These are phyloP conservation scores for Pyrus betulifolia DNA, from an alignment of 306 rosid species.

Conservation along the genomic window DNA sequence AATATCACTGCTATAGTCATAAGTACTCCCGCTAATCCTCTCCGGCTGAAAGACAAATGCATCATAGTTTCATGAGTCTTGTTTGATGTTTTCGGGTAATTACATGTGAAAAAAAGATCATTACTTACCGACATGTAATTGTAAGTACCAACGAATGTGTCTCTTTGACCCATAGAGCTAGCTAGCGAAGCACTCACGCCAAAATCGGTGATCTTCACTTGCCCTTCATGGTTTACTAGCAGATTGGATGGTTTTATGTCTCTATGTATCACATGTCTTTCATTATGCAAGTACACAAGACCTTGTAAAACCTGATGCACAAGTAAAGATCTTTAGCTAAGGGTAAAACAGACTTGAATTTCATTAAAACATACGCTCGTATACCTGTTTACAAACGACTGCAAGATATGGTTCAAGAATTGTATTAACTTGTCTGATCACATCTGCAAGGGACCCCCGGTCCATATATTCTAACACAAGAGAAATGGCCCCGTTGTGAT, in stretches of 20 bases:
- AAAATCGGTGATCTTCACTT: conserved; percentile 96
- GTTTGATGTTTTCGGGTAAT: not conserved
- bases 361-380: not conserved
- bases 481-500: conserved; percentile 84
- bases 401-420: conserved; percentile 99
- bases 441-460: conserved; percentile 74
- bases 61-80: not conserved
- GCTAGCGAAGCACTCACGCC: conserved; percentile 98
- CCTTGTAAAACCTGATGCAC: conserved; percentile 79
- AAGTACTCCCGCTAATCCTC: conserved; percentile 83
- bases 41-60: conserved; percentile 64
- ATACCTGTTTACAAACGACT: conserved; percentile 94
- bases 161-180: conserved; percentile 95
- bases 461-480: conserved; percentile 98
- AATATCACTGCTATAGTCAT: conserved; percentile 90
- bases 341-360: not conserved
- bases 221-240: conserved; percentile 92
- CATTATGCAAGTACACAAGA: conserved; percentile 77
- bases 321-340: conserved; percentile 4
- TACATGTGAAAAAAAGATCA: not conserved
- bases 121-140: conserved; percentile 88
- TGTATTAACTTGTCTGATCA: conserved; percentile 79
- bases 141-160: conserved; percentile 95
- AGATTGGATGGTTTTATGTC: conserved; percentile 92
- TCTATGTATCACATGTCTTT: conserved; percentile 91